These are phyloP conservation scores for Symmetrospora coprosmae DNA, from an alignment of 768 basidiomycete genomes.

Conservation along the genomic window DNA sequence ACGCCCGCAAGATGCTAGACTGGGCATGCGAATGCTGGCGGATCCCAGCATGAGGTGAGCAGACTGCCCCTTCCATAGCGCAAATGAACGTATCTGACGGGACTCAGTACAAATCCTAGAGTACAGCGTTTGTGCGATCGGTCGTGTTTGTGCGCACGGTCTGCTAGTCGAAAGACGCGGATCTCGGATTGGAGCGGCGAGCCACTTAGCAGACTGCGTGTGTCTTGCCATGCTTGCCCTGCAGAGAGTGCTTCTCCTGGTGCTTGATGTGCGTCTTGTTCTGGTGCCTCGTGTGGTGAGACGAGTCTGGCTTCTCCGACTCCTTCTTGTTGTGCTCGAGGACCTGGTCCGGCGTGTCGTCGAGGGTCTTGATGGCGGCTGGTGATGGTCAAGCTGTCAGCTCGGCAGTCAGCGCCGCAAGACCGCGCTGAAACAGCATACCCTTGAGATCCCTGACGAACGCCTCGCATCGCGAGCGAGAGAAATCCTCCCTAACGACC, in stretches of 20 bases:
- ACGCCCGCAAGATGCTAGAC: background rate
- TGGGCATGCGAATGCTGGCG: slow-evolving; percentile 10
- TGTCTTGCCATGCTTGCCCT: slow-evolving; percentile 37
- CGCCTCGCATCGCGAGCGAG: slow-evolving; percentile 31
- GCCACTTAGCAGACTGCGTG: slow-evolving; percentile 33
- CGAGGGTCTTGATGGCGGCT: slow-evolving; percentile 29
- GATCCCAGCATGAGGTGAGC: background rate
- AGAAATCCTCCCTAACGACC: slow-evolving; percentile 36
- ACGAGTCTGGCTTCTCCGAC: too few relatives aligned
- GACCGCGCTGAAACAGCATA: background rate
- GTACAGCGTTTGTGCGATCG: too few relatives aligned
- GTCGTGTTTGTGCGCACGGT: too few relatives aligned
- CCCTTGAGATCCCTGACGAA: slow-evolving; percentile 34
- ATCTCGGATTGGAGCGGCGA: too few relatives aligned
- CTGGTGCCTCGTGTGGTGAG: background rate
- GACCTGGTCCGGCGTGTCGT: slow-evolving; percentile 31
- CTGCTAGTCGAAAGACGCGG: too few relatives aligned
- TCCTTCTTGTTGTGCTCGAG: slow-evolving; percentile 27
- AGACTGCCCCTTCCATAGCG: too few relatives aligned
- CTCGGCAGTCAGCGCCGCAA: background rate
- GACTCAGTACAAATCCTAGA: too few relatives aligned
- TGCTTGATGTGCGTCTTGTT: slow-evolving; percentile 19
- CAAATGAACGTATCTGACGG: too few relatives aligned
- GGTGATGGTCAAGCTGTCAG: background rate
- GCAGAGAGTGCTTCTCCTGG: slow-evolving; percentile 36